Conservation (phyloP, 2,329 filamentous ascomycete species). For the Zymoseptoria passerinii region DNA sequence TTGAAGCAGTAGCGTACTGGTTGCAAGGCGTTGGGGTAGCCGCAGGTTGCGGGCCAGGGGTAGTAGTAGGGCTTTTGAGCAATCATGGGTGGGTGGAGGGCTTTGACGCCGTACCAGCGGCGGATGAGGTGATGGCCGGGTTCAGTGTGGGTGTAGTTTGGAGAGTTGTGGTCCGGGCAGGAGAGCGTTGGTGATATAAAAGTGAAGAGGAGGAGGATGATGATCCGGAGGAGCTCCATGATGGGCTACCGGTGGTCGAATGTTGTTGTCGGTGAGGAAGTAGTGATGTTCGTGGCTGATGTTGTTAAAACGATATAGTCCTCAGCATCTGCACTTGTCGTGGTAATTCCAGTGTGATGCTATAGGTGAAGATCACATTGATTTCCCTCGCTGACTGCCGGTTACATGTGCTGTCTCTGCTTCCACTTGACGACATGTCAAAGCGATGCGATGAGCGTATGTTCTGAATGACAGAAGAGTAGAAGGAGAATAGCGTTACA, state of each 20-base stretch:
- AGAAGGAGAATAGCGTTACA: too few relatives aligned
- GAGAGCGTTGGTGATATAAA: not conserved
- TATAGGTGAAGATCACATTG: too few relatives aligned
- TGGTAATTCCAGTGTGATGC: too few relatives aligned
- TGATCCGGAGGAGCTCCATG: not conserved
- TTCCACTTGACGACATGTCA: too few relatives aligned
- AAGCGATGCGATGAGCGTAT: too few relatives aligned
- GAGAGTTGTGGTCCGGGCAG: not conserved
- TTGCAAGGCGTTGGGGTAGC: slow-evolving; percentile 1
- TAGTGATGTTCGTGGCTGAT: not conserved
- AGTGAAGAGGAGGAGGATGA: not conserved
- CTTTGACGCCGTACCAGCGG: slow-evolving; percentile 13
- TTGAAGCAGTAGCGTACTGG: slow-evolving; percentile 18
- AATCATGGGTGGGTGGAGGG: not conserved
- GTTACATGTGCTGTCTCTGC: too few relatives aligned
- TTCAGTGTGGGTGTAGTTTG: not conserved
- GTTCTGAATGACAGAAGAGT: too few relatives aligned
- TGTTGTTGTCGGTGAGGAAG: not conserved
- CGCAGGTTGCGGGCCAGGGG: slow-evolving; percentile 16
- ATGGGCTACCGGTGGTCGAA: not conserved
- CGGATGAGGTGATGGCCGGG: not conserved
- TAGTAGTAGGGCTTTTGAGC: slow-evolving; percentile 2
- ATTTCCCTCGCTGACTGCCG: too few relatives aligned
- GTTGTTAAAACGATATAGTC: not conserved
- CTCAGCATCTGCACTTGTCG: not conserved